Evolutionary conservation across 2,329 filamentous ascomycete genomes (phyloP).

Genomic region (Ophiostoma himal-ulmi): DNA sequence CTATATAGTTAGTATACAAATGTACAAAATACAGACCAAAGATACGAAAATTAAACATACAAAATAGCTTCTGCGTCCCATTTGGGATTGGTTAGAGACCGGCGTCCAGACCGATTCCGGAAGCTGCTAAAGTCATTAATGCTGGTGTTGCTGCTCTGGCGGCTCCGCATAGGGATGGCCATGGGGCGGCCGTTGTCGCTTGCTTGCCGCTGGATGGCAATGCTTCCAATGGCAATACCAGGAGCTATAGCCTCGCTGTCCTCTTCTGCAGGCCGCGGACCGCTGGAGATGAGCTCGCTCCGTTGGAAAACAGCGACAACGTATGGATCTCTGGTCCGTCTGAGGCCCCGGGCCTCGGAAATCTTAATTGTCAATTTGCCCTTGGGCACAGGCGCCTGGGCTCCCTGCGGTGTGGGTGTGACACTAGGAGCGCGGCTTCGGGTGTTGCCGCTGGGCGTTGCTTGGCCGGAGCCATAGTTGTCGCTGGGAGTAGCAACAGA

Average conservation of each 20-base stretch:
- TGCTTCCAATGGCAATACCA: constrained; percentile 43
- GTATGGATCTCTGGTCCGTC: constrained; percentile 82
- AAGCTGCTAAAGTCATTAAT: constrained; percentile 59
- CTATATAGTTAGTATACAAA: constrained; percentile 40
- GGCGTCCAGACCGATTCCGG: constrained; percentile 52
- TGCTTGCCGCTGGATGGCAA: constrained; percentile 59
- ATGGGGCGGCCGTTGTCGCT: constrained; percentile 80
- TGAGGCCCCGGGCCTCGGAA: constrained; percentile 73
- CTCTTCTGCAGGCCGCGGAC: constrained; percentile 60
- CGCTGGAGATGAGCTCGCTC: constrained; percentile 90
- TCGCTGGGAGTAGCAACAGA: constrained; percentile 28
- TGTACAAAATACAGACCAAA: not conserved
- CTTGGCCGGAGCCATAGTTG: constrained; percentile 18
- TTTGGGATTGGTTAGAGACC: constrained; percentile 71
- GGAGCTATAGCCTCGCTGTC: constrained; percentile 46
- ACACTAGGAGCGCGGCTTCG: constrained; percentile 47
- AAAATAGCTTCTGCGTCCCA: constrained; percentile 96
- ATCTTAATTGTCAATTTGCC: constrained; percentile 90
- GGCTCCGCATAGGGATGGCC: constrained; percentile 94
- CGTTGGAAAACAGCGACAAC: constrained; percentile 95
- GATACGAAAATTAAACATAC: constrained; percentile 51
- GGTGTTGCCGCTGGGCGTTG: constrained; percentile 31
- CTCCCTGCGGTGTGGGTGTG: constrained; percentile 45
- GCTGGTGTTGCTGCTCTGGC: constrained; percentile 94
- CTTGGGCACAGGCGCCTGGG: constrained; percentile 65